Conservation (phyloP, 768 basidiomycete species). For the Lactifluus rugatus region DNA sequence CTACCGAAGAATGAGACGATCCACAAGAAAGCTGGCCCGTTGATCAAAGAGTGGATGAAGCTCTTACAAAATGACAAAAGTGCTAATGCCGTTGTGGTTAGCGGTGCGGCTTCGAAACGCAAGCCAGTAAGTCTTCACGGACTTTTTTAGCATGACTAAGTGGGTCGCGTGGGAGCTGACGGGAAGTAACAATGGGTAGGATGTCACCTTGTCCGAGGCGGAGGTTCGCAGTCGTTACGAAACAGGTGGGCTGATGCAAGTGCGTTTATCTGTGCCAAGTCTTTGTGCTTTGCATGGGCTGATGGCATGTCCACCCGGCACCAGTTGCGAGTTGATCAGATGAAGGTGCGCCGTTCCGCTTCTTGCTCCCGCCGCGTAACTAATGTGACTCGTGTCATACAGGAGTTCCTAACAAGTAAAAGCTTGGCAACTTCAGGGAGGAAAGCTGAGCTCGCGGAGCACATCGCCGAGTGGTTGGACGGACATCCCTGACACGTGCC, state of each 20-base stretch:
- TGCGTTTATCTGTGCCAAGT: conserved; percentile 24
- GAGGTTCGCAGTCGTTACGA: conserved; percentile 64
- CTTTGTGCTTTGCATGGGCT: conserved; percentile 4
- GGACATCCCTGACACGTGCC: conserved; percentile 21
- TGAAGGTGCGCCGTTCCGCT: conserved; percentile 46
- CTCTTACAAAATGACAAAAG: conserved; percentile 53
- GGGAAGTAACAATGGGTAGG: conserved; percentile 30
- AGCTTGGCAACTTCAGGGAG: conserved; percentile 52
- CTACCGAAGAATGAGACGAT: conserved; percentile 68
- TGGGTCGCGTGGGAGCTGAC: background rate
- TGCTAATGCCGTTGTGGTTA: conserved; percentile 40
- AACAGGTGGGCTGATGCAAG: conserved; percentile 54
- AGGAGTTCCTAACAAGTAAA: conserved; percentile 72
- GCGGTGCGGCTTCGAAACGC: conserved; percentile 50
- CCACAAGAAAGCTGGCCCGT: conserved; percentile 54
- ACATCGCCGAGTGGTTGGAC: conserved; percentile 55
- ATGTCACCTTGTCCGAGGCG: conserved; percentile 54
- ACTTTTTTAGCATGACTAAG: background rate
- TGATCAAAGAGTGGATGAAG: conserved; percentile 64
- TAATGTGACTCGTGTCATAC: conserved; percentile 10
- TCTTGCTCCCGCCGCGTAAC: background rate
- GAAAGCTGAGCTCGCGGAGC: conserved; percentile 63
- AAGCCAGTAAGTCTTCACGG: conserved; percentile 46
- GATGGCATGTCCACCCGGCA: background rate
- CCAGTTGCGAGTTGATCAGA: conserved; percentile 67